Conservation (phyloP, 768 basidiomycete genomes). For the Lactarius indigo region DNA sequence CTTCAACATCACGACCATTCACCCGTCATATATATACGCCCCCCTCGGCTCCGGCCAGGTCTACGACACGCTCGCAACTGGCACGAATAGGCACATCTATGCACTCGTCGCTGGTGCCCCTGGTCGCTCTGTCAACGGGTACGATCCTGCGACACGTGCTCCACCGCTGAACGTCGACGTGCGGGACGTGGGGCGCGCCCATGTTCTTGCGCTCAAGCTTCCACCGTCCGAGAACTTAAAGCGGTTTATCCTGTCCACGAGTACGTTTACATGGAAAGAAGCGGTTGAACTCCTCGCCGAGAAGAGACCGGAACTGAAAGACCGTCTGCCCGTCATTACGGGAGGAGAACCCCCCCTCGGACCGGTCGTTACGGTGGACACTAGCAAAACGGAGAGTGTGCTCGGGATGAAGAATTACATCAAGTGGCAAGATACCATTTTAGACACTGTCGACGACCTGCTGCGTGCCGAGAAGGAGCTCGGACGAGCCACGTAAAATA, state of each 20-base stretch:
- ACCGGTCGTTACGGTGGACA: neutral
- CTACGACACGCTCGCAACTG: constrained; percentile 17
- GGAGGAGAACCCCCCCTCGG: neutral
- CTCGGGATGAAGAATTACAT: constrained; percentile 20
- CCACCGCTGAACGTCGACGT: constrained; percentile 32
- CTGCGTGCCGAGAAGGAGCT: constrained; percentile 18
- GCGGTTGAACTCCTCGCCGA: constrained; percentile 28
- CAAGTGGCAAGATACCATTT: constrained; percentile 19
- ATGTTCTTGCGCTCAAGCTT: constrained; percentile 29
- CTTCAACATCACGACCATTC: constrained; percentile 30
- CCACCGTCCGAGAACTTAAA: neutral
- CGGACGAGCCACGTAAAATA: neutral
- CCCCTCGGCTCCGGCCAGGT: constrained; percentile 27
- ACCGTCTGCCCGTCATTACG: constrained; percentile 25
- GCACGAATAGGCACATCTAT: constrained; percentile 30
- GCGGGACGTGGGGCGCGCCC: constrained; percentile 33
- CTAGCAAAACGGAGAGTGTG: neutral
- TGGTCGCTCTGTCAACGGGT: constrained; percentile 19
- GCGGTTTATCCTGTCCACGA: constrained; percentile 30
- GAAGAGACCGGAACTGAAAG: constrained; percentile 29
- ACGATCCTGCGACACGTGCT: constrained; percentile 10
- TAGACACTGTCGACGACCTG: constrained; percentile 22
- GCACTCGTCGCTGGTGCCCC: constrained; percentile 26
- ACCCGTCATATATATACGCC: constrained; percentile 33
- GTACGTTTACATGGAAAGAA: constrained; percentile 29